Evolutionary conservation across 768 basidiomycete genomes (phyloP), one percentile per base, ranked within the genome.

Genomic region (Tremella mesenterica): DNA sequence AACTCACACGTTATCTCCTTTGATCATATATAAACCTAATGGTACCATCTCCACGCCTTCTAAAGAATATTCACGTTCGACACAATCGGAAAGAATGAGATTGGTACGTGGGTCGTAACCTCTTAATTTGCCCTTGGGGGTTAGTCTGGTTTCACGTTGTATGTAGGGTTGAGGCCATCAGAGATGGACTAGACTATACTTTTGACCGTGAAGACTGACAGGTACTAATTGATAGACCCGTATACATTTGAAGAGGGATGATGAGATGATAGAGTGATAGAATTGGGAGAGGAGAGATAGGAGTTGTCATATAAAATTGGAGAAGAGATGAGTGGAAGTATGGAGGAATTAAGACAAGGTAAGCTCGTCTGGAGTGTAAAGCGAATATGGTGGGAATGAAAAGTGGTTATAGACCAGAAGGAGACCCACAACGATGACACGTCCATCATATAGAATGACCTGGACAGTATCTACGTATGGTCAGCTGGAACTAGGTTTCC

Each of bases 41-140:
- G 89, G 86, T 9, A 91, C 83, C 78, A 96, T 91, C 74, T 96
- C 88, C 25, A 95, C 90, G 34, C 86, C 86, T 14, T 99, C 95
- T 49, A 81, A 75, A 67, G 85, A 87, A 73, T 87, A 97, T 29
- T 96, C 83, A 63, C 93, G 83, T 72, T 99, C 95, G 69, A 85
- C 88, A 53, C 85, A 86, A 70, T 92, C 88, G 13, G 92, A 85
- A 52, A 99, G 82, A 60, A 99, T 90, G 66, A 97, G 82, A 73
- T 97, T 97, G 28, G 89, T 89, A 74, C 88, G 89, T 74, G 90
- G 85, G 79, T 99, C 95, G 65, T 81, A 92, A 46, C 93, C 93
- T 33, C 85, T 85, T 74, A 99, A 80, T 23, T 83, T 80, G 64
- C 93, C 92, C 91, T 93, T 69, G 28, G 3, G 48, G 20, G 34